A percentile compares a stretch with the other conserved stretches of the same genome.
Evolutionary conservation across 371 early-diverging fungal species (phyloP).

Genomic region (Quaeritorhiza haematococci): DNA sequence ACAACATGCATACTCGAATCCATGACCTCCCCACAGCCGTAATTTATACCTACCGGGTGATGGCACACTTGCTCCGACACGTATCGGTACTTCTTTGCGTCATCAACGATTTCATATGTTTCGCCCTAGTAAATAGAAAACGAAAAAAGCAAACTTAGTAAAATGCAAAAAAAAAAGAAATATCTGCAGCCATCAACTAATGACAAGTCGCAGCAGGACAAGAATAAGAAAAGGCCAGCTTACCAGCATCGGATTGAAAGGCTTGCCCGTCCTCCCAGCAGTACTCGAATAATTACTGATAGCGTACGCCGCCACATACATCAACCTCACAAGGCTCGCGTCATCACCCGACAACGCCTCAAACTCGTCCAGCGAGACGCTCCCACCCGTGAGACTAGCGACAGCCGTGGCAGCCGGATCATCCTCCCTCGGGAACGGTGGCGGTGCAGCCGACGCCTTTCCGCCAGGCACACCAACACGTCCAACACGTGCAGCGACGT

Average conservation of each 20-base stretch:
- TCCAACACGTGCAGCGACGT: conserved; percentile 53
- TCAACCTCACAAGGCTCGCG: conserved; percentile 58
- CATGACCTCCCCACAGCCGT: background rate
- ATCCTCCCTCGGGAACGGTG: background rate
- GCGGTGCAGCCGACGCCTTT: background rate
- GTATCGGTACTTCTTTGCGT: conserved; percentile 71
- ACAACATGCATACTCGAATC: conserved; percentile 3
- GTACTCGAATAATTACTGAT: conserved; percentile 78
- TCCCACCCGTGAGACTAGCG: too few species aligned
- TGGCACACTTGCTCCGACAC: conserved; percentile 81
- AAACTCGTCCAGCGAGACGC: conserved; percentile 18
- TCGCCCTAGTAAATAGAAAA: conserved; percentile 53
- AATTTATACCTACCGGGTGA: conserved; percentile 60
- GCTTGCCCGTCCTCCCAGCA: conserved; percentile 70
- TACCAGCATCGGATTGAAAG: conserved; percentile 80
- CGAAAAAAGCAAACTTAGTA: conserved; percentile 3
- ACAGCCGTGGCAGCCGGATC: conserved; percentile 6
- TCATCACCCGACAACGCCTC: conserved; percentile 35
- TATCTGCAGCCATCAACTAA: background rate
- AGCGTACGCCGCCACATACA: conserved; percentile 77
- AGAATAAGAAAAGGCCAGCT: background rate
- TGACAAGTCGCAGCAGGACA: background rate
- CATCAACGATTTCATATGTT: conserved; percentile 76
- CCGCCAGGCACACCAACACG: background rate
- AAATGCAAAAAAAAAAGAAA: background rate